Evolutionary conservation across 2,329 filamentous ascomycete genomes (phyloP).

Genomic region (Aspergillus sp.): DNA sequence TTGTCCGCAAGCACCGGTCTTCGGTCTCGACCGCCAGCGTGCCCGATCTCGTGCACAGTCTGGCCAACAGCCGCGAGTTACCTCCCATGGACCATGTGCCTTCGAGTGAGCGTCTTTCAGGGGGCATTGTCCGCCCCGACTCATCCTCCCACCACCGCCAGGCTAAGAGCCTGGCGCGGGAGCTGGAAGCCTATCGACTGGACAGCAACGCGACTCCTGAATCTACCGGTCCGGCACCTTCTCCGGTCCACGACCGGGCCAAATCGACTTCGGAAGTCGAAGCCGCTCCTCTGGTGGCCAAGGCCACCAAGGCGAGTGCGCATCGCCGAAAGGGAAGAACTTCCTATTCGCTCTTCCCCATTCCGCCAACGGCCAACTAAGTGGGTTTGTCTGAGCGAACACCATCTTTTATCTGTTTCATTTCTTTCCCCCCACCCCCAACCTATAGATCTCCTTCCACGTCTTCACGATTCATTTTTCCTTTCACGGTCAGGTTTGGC

Average conservation of each 20-base stretch:
- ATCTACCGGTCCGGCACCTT: conserved; percentile 21
- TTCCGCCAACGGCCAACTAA: conserved; percentile 11
- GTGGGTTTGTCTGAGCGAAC: not conserved
- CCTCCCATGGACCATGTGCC: conserved; percentile 23
- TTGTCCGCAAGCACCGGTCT: conserved; percentile 47
- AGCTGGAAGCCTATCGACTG: conserved; percentile 29
- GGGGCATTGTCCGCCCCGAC: conserved; percentile 15
- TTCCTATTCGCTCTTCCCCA: conserved; percentile 41
- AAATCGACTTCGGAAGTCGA: conserved; percentile 37
- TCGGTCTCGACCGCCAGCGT: conserved; percentile 46
- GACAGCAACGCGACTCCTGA: conserved; percentile 26
- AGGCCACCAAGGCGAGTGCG: conserved; percentile 19
- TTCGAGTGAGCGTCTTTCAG: conserved; percentile 17
- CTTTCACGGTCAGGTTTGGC: conserved; percentile 8
- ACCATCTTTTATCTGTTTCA: conserved; percentile 11
- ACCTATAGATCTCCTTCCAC: conserved; percentile 19
- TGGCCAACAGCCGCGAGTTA: conserved; percentile 40
- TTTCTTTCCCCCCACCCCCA: conserved; percentile 5
- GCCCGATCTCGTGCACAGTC: conserved; percentile 43
- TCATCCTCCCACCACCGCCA: conserved; percentile 32
- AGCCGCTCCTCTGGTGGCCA: conserved; percentile 13
- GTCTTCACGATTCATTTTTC: conserved; percentile 26
- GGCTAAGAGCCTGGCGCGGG: conserved; percentile 36
- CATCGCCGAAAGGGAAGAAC: conserved; percentile 36
- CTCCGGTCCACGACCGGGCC: conserved; percentile 32